Evolutionary conservation across 495 filamentous ascomycete species (phyloP), one percentile per base, ranked within the genome.

Genomic region (Penicillium roqueforti): DNA sequence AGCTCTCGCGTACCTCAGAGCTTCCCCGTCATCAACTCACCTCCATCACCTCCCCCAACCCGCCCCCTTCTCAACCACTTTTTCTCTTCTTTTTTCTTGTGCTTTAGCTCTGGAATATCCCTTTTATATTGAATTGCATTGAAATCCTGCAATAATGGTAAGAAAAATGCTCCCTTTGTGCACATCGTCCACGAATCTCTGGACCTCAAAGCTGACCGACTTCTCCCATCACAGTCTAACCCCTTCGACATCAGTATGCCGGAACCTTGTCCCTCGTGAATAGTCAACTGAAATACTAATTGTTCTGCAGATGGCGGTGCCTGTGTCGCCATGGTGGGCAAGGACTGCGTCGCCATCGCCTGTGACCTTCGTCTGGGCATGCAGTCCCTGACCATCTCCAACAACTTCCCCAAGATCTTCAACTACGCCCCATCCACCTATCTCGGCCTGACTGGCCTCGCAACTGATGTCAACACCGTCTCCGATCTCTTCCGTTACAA

Each of bases 371-470:
- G 93, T 51, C 89, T 98, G 52, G 93, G 93, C 57, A 86, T 97
- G 71, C 95, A 98, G 80, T 80, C 95, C 63, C 82, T 98, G 68
- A 98, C 93, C 36, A 86, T 98, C 51, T 95, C 90, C 68, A 97
- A 97, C 84, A 96, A 97, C 85, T 97, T 96, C 83, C 93, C 93
- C 76, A 98, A 98, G 78, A 90, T 98, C 82, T 97, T 97, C 85
- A 83, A 87, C 71, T 97, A 95, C 80, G 91, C 89, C 67, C 70
- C 77, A 16, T 87, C 91, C 68, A 90, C 92, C 59, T 96, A 95
- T 73, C 87, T 98, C n/a, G 93, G 93, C 40, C 82, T 98, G 39
- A 97, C 95, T 4, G 93, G 93, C 26, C 87, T 98, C 20, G 93
- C 95, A 22, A 97, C 93, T 53, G 93, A 98, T 73, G 89, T 98